These are phyloP conservation scores for Rubroshorea leprosula DNA, from an alignment of 345 rosid species.

Conservation along the genomic window DNA sequence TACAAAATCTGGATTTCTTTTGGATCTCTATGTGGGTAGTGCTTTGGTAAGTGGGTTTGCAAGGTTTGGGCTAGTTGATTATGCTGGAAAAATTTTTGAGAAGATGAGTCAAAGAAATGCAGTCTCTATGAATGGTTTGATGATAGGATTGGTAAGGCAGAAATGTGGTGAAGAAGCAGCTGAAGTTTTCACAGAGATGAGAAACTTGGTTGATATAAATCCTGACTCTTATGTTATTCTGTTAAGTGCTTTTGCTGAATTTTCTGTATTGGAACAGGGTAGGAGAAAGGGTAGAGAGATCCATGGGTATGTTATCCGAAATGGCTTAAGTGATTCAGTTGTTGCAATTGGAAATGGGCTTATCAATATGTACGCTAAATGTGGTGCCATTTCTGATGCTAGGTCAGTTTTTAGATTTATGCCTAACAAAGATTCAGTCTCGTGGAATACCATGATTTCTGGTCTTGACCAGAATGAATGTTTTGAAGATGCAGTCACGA, in stretches of 20 bases:
- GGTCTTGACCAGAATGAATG: slow-evolving; percentile 75
- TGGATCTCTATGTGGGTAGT: slow-evolving; percentile 83
- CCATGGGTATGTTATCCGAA: slow-evolving; percentile 61
- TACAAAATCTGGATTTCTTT: slow-evolving; percentile 57
- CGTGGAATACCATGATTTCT: slow-evolving; percentile 90
- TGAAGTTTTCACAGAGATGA: slow-evolving; percentile 49
- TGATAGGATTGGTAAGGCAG: slow-evolving; percentile 76
- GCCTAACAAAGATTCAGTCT: slow-evolving; percentile 65
- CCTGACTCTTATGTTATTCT: slow-evolving; percentile 59
- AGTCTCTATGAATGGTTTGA: slow-evolving; percentile 72
- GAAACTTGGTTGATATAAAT: slow-evolving; percentile 45
- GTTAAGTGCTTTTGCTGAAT: slow-evolving; percentile 73
- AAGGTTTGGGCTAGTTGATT: slow-evolving; percentile 46
- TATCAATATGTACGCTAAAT: slow-evolving; percentile 84
- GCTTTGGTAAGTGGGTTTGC: slow-evolving; percentile 77
- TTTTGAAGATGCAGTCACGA: slow-evolving; percentile 51
- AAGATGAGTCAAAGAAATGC: slow-evolving; percentile 61
- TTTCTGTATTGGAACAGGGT: slow-evolving; percentile 41
- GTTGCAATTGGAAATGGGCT: slow-evolving; percentile 75
- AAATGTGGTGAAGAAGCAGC: slow-evolving; percentile 67
- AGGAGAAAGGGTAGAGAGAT: slow-evolving; percentile 74
- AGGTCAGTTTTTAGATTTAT: slow-evolving; percentile 49
- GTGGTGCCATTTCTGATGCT: slow-evolving; percentile 54
- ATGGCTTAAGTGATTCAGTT: slow-evolving; percentile 39
- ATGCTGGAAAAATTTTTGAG: slow-evolving; percentile 54